phyloP scores from a whole-genome alignment of 2,329 filamentous ascomycete genomes.

The Laburnicola sp. region DNA sequence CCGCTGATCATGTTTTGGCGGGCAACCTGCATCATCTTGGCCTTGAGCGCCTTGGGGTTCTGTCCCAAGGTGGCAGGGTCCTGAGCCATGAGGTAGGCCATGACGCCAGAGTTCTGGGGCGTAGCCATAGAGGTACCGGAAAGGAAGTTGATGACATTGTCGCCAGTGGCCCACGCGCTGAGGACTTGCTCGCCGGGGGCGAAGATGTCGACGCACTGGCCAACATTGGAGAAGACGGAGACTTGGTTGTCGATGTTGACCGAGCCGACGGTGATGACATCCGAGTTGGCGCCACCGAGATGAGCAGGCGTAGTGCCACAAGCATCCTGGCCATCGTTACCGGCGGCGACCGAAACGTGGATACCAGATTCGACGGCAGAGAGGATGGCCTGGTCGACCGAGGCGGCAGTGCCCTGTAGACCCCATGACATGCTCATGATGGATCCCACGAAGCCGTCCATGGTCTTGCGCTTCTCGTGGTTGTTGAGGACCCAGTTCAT shows the following conservation, averaged over 20 bases:
- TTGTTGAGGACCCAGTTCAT: constrained; percentile 52
- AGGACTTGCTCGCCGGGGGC: constrained; percentile 60
- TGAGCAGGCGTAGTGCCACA: constrained; percentile 48
- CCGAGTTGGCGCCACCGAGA: constrained; percentile 46
- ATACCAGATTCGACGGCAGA: constrained; percentile 46
- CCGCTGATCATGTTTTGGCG: constrained; percentile 35
- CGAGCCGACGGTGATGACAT: constrained; percentile 52
- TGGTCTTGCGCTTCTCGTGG: constrained; percentile 48
- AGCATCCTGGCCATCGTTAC: constrained; percentile 49
- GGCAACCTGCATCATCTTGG: constrained; percentile 44
- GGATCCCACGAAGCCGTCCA: constrained; percentile 48
- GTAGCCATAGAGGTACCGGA: constrained; percentile 57
- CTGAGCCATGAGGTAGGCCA: constrained; percentile 55
- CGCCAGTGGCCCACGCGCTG: constrained; percentile 54
- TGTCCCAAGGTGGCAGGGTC: constrained; percentile 43
- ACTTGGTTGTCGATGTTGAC: constrained; percentile 47
- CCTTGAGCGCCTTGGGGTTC: constrained; percentile 51
- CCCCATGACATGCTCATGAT: constrained; percentile 54
- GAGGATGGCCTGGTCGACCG: constrained; percentile 44
- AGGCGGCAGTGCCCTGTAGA: constrained; percentile 33
- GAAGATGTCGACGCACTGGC: constrained; percentile 59
- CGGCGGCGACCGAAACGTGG: constrained; percentile 52
- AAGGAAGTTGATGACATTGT: constrained; percentile 54
- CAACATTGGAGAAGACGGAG: constrained; percentile 53
- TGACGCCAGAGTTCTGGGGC: constrained; percentile 59